Evolutionary conservation across 345 rosid genomes (phyloP).

Genomic region (Leavenworthia alabamica): DNA sequence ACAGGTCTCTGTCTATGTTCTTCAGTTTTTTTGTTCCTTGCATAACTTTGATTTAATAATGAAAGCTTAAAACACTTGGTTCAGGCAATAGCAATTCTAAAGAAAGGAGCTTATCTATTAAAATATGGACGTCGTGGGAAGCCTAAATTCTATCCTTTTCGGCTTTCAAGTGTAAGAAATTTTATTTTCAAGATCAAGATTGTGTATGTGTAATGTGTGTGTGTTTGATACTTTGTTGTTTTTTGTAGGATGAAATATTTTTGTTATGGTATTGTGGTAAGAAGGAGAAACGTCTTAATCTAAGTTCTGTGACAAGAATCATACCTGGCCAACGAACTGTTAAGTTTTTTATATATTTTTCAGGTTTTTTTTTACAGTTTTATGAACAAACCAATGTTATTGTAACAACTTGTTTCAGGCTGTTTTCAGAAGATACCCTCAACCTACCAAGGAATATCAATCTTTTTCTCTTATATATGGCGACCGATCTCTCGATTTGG

Average conservation of each 20-base stretch:
- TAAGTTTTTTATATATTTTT: slow-evolving; percentile 46
- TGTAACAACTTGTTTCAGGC: slow-evolving; percentile 44
- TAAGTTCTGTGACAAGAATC: slow-evolving; percentile 56
- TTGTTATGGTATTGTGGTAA: slow-evolving; percentile 64
- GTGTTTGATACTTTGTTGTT: neutral
- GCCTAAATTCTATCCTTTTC: slow-evolving; percentile 73
- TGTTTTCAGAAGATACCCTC: slow-evolving; percentile 60
- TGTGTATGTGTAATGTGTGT: neutral
- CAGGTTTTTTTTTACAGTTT: neutral
- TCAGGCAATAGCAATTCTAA: slow-evolving; percentile 61
- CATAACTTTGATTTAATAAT: neutral
- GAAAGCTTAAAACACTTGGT: neutral
- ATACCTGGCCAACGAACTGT: slow-evolving; percentile 80
- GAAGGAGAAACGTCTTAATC: slow-evolving; percentile 55
- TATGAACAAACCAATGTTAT: neutral
- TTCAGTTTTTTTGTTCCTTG: neutral
- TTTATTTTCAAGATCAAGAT: neutral
- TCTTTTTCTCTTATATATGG: slow-evolving; percentile 76
- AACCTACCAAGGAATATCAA: slow-evolving; percentile 70
- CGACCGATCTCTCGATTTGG: slow-evolving; percentile 58
- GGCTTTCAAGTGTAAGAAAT: slow-evolving; percentile 49
- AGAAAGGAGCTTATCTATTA: slow-evolving; percentile 65
- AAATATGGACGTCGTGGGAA: slow-evolving; percentile 73
- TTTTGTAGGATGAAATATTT: slow-evolving; percentile 45
- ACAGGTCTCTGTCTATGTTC: slow-evolving; percentile 35